These are phyloP conservation scores for Spinellus fusiger DNA, from an alignment of 192 early-diverging fungal genomes.

Conservation along the genomic window DNA sequence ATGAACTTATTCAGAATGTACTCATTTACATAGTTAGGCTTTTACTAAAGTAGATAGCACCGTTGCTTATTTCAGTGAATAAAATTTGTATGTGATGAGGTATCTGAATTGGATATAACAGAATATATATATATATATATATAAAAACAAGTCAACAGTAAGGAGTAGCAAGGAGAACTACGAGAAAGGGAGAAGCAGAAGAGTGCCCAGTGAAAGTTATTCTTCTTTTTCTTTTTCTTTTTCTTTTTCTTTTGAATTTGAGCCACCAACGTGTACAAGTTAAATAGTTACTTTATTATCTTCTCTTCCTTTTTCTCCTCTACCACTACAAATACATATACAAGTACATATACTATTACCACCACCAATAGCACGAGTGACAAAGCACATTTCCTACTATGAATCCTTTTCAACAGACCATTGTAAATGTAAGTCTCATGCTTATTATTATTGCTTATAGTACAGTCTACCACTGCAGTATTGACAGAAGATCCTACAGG, in stretches of 20 bases:
- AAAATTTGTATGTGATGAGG: too few species aligned
- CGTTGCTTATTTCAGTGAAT: too few species aligned
- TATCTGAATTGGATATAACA: too few species aligned
- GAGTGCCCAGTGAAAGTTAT: neutral
- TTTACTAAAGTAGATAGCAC: too few species aligned
- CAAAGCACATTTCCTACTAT: neutral
- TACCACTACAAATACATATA: neutral
- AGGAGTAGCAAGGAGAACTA: neutral
- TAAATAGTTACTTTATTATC: neutral
- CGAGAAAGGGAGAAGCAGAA: neutral
- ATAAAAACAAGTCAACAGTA: neutral
- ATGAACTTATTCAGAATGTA: neutral
- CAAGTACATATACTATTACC: neutral
- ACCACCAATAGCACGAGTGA: neutral
- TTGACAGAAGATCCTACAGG: too few species aligned
- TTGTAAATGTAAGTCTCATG: too few species aligned
- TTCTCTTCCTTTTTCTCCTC: neutral
- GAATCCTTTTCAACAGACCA: neutral
- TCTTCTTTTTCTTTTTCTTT: neutral
- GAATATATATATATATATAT: neutral
- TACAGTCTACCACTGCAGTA: too few species aligned
- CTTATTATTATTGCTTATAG: too few species aligned
- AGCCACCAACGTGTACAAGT: neutral
- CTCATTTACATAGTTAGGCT: neutral
- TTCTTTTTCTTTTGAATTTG: neutral